A percentile compares a stretch with the other conserved stretches of the same genome.
Conservation (phyloP, 2,329 filamentous ascomycete species). For the Epichloe sibirici region DNA sequence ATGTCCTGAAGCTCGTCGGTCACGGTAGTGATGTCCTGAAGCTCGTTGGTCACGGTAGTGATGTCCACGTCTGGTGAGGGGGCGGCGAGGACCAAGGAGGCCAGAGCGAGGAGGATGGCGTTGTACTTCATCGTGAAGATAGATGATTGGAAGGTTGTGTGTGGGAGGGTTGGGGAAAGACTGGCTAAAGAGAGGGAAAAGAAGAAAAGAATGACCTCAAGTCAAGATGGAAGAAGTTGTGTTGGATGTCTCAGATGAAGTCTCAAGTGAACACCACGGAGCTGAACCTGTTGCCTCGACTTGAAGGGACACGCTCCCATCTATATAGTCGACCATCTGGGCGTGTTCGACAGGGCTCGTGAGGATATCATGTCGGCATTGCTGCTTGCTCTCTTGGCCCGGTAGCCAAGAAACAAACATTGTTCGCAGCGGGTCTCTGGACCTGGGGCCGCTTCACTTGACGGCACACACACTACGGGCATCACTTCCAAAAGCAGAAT, state of each 20-base stretch:
- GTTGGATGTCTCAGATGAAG: not conserved
- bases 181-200: no score
- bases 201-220: not conserved
- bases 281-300: not conserved
- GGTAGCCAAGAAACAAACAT: not conserved
- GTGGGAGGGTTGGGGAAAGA: not conserved
- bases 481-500: not conserved
- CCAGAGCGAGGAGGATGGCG: constrained; percentile 12
- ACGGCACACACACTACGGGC: not conserved
- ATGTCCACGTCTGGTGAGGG: constrained; percentile 5
- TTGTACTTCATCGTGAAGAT: constrained; percentile 20
- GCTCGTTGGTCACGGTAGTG: constrained; percentile 1
- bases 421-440: not conserved
- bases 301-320: not conserved
- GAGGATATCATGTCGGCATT: not conserved
- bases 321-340: not conserved
- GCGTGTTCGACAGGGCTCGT: not conserved
- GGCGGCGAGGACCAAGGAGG: constrained; percentile 13
- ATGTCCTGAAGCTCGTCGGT: constrained; percentile 26
- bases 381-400: not conserved
- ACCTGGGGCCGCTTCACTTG: not conserved
- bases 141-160: not conserved
- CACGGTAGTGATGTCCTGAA: constrained; percentile 15
- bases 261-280: not conserved
- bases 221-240: no score